These are phyloP conservation scores for Papiliotrema flavescens DNA, from an alignment of 1,284 basidiomycete species.

Conservation along the genomic window DNA sequence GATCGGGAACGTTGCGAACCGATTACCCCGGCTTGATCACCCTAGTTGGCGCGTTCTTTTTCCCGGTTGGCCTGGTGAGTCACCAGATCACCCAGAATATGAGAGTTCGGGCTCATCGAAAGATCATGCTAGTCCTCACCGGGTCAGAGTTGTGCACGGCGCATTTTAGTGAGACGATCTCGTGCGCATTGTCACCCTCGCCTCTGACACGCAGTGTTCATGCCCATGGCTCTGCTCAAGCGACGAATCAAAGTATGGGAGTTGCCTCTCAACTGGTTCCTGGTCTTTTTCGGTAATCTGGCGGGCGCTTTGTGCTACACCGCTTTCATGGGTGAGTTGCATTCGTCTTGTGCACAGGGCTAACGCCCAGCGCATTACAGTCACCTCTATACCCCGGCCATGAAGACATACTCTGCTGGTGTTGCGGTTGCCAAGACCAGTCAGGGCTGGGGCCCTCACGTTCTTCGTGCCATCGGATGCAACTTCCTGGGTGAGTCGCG, in stretches of 20 bases:
- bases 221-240: conserved; percentile 23
- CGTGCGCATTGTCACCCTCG: no score
- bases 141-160: conserved; percentile 27
- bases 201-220: conserved; percentile 21
- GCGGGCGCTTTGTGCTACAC: conserved; percentile 39
- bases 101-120: background rate
- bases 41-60: conserved; percentile 23
- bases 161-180: conserved; percentile 21
- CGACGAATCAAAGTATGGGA: conserved; percentile 20
- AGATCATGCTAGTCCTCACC: conserved; percentile 25
- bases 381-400: conserved; percentile 14
- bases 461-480: conserved; percentile 45
- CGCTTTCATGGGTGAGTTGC: conserved; percentile 27
- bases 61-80: conserved; percentile 22
- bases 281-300: conserved; percentile 47
- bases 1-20: conserved; percentile 14
- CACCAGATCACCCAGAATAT: background rate
- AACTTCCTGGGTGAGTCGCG: conserved; percentile 34
- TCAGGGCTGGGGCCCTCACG: conserved; percentile 26
- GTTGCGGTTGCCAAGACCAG: conserved; percentile 24
- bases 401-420: conserved; percentile 14
- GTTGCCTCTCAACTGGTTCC: conserved; percentile 35
- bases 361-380: conserved; percentile 19
- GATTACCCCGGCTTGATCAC: conserved; percentile 18
- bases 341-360: background rate